Percentiles rank a stretch among this genome's conserved stretches.
These are phyloP conservation scores for Citrus maxima DNA, from an alignment of 345 rosid genomes.

Conservation along the genomic window DNA sequence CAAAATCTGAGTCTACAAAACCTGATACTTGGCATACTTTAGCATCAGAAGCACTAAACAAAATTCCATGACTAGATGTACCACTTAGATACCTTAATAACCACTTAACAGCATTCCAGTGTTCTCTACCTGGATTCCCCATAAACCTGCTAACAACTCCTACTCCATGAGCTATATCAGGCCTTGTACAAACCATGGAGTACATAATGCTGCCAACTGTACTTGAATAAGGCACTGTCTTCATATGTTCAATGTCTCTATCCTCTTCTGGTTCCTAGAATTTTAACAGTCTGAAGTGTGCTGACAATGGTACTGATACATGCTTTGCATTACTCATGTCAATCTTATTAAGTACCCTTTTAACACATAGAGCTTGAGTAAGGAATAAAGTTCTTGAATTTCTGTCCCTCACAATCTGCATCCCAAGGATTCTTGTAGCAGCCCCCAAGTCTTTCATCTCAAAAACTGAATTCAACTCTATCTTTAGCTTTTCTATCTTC, in stretches of 20 bases:
- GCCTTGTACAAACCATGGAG: not conserved
- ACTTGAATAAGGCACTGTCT: not conserved
- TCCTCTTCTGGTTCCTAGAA: too few species aligned
- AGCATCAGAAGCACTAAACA: accelerated
- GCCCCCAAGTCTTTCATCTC: not conserved
- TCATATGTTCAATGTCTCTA: not conserved
- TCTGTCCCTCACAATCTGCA: not conserved
- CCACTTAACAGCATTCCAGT: not conserved
- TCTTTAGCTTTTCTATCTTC: too few species aligned
- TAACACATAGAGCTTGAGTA: accelerated
- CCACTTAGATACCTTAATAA: not conserved
- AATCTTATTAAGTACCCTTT: not conserved
- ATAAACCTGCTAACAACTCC: not conserved
- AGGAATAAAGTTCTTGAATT: not conserved
- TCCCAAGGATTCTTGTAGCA: not conserved
- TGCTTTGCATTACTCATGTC: not conserved
- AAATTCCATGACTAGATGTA: accelerated
- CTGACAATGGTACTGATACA: accelerated
- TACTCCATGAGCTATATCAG: not conserved
- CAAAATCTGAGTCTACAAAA: not conserved
- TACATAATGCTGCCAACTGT: not conserved
- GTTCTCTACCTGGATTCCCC: not conserved
- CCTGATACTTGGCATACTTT: not conserved
- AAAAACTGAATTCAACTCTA: too few species aligned
- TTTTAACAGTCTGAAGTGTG: not conserved